Percentiles rank a stretch among this genome's conserved stretches.
Conservation (phyloP, 1,139 yeast genomes). For the Zygosaccharomyces sapae region DNA sequence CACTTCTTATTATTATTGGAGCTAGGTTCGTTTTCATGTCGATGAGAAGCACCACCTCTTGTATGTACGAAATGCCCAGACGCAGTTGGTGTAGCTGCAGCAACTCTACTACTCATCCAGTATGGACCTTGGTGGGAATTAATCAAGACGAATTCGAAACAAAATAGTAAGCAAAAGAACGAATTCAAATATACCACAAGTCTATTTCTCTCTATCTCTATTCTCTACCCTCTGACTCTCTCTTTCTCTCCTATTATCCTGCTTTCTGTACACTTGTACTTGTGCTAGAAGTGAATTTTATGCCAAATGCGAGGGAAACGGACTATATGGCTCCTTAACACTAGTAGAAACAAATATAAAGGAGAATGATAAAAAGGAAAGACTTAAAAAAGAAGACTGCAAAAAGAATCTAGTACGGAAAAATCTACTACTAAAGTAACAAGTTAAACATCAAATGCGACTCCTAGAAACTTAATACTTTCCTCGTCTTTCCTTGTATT, state of each 20-base stretch:
- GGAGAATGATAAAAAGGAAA: background rate
- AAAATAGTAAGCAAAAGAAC: too few species aligned
- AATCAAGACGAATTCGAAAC: background rate
- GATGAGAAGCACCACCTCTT: slow-evolving; percentile 3
- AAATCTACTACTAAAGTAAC: too few species aligned
- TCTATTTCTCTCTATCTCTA: background rate
- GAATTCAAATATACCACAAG: too few species aligned
- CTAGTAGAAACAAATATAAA: background rate
- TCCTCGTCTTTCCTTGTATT: too few species aligned
- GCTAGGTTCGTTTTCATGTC: background rate
- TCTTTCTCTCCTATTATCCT: background rate
- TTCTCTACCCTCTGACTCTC: background rate
- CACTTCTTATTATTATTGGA: background rate
- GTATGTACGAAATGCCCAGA: slow-evolving; percentile 2
- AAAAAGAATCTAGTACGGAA: background rate
- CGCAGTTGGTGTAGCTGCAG: slow-evolving; percentile 1
- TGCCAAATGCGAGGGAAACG: slow-evolving; percentile 3
- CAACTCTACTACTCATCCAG: slow-evolving; percentile 1
- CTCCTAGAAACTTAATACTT: too few species aligned
- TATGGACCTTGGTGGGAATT: background rate
- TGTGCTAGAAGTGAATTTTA: background rate
- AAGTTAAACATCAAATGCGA: too few species aligned
- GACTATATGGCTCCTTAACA: background rate
- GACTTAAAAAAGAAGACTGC: too few species aligned
- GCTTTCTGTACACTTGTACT: background rate